phyloP scores from a whole-genome alignment of 192 early-diverging fungal genomes.

The Linnemannia elongata region DNA sequence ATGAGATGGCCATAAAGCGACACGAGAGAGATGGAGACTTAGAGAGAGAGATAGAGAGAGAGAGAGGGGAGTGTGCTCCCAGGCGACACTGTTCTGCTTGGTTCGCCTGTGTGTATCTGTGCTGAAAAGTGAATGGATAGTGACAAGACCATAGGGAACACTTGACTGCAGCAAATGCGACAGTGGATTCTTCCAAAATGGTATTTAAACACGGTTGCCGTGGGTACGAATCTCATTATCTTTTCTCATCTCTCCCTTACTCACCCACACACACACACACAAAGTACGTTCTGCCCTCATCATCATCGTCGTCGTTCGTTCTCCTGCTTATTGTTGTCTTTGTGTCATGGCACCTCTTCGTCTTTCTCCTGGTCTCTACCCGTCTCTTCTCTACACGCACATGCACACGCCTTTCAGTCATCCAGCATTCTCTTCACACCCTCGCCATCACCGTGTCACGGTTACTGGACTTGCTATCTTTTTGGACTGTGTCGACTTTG shows the following conservation, averaged over 20 bases:
- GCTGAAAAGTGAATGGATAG: neutral
- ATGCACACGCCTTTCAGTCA: no score
- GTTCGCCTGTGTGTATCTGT: neutral
- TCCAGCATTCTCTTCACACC: no score
- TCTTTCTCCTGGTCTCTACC: neutral
- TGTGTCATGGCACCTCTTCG: neutral
- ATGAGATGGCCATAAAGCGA: no score
- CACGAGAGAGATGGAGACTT: neutral
- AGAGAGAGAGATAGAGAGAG: neutral
- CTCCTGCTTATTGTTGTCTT: neutral
- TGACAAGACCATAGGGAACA: neutral
- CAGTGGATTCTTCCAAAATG: neutral
- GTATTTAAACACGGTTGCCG: neutral
- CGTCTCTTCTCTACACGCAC: no score
- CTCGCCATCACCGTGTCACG: neutral
- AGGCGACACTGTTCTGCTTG: neutral
- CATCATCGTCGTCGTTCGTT: conserved; percentile 19
- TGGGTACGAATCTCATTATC: neutral
- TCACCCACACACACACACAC: neutral
- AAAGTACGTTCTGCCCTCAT: conserved; percentile 12
- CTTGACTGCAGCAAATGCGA: neutral
- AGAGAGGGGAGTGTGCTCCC: neutral
- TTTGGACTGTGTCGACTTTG: neutral
- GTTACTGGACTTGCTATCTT: neutral
- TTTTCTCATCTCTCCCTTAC: neutral